A percentile compares a stretch with the other conserved stretches of the same genome.
phyloP scores from a whole-genome alignment of 805 yeast species.

The Yarrowia phangngaensis region DNA sequence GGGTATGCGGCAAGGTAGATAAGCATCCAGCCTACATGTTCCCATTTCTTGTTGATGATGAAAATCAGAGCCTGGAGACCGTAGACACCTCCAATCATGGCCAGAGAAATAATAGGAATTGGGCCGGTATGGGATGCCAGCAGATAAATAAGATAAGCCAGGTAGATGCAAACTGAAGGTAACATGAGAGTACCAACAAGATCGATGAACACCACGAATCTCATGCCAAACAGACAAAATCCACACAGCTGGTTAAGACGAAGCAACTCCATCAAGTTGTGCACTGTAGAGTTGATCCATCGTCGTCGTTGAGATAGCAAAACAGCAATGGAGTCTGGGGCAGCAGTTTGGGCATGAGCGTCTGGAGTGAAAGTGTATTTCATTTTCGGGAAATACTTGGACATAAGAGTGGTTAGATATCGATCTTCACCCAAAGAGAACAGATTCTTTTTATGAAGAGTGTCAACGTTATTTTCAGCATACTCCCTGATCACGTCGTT shows the following conservation, averaged over 20 bases:
- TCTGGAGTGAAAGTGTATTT: constrained; percentile 54
- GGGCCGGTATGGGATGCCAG: constrained; percentile 52
- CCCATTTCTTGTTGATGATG: constrained; percentile 46
- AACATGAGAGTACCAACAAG: constrained; percentile 54
- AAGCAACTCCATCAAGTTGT: constrained; percentile 56
- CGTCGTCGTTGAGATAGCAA: constrained; percentile 58
- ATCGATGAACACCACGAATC: constrained; percentile 55
- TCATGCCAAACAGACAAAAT: constrained; percentile 58
- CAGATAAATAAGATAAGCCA: constrained; percentile 51
- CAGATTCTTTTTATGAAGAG: constrained; percentile 58
- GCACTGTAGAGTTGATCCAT: constrained; percentile 66
- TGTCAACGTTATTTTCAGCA: constrained; percentile 53
- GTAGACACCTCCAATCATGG: constrained; percentile 53
- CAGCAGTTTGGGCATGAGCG: constrained; percentile 56
- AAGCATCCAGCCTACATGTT: constrained; percentile 52
- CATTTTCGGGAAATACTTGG: constrained; percentile 55
- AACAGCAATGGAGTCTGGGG: constrained; percentile 51
- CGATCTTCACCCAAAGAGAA: constrained; percentile 62
- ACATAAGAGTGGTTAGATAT: constrained; percentile 54
- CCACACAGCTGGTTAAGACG: constrained; percentile 59
- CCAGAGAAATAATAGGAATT: constrained; percentile 50
- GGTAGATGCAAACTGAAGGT: constrained; percentile 55
- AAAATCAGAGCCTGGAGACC: constrained; percentile 60
- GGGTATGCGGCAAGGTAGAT: constrained; percentile 58
- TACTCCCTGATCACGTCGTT: constrained; percentile 58